Conservation (phyloP, 1,284 basidiomycete genomes). For the Ceratobasidium sp. region DNA sequence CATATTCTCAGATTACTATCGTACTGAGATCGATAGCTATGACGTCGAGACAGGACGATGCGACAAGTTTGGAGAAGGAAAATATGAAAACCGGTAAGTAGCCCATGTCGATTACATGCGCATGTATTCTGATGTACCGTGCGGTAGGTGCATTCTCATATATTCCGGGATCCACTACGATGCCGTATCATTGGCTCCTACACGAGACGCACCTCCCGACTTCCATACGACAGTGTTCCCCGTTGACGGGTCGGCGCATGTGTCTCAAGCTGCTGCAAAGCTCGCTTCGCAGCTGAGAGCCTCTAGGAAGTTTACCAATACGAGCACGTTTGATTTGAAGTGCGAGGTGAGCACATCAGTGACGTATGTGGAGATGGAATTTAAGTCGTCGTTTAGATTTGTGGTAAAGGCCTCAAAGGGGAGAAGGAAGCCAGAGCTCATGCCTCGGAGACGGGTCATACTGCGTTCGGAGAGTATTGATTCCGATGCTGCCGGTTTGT, state of each 20-base stretch:
- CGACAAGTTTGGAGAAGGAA: slow-evolving; percentile 80
- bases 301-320: slow-evolving; percentile 83
- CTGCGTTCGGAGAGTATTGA: slow-evolving; percentile 89
- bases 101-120: no score
- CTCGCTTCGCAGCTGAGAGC: slow-evolving; percentile 79
- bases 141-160: slow-evolving; percentile 67
- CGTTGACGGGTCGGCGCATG: slow-evolving; percentile 64
- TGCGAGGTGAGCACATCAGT: slow-evolving; percentile 71
- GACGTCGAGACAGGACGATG: slow-evolving; percentile 94
- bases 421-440: slow-evolving; percentile 93
- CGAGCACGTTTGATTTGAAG: slow-evolving; percentile 87
- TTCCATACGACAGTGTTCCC: slow-evolving; percentile 93
- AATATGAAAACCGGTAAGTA: slow-evolving; percentile 57
- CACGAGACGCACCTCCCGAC: slow-evolving; percentile 76
- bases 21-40: slow-evolving; percentile 87
- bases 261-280: slow-evolving; percentile 76
- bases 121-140: neutral
- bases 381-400: slow-evolving; percentile 63
- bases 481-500: slow-evolving; percentile 24
- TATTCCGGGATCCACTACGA: slow-evolving; percentile 98
- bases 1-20: slow-evolving; percentile 84
- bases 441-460: slow-evolving; percentile 88
- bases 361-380: neutral
- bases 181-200: slow-evolving; percentile 84
- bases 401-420: slow-evolving; percentile 84